Percentiles rank a stretch among this genome's conserved stretches.
Evolutionary conservation across 129 eudicot species (phyloP).

Genomic region (Artemisia argyi): DNA sequence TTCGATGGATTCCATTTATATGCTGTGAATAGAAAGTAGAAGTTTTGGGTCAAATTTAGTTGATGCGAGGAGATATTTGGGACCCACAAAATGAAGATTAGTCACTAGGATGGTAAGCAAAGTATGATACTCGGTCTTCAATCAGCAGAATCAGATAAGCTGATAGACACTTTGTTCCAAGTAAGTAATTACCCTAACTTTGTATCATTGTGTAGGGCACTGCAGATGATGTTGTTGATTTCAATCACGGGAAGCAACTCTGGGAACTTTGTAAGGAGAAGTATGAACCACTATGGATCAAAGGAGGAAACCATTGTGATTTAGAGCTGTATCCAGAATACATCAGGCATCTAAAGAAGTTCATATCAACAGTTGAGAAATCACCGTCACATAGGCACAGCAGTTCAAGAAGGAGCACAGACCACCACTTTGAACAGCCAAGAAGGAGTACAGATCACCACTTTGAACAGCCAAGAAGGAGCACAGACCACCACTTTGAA

Average conservation of each 20-base stretch:
- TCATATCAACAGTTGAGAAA: conserved; percentile 69
- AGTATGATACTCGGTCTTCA: neutral
- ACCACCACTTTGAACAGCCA: conserved; percentile 63
- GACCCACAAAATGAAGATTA: neutral
- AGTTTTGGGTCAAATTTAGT: neutral
- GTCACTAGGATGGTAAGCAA: no score
- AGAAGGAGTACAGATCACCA: conserved; percentile 65
- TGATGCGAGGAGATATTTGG: neutral
- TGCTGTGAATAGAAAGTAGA: neutral
- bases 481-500: conserved; percentile 63
- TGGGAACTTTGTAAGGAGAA: conserved; percentile 93
- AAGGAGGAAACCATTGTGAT: conserved; percentile 90
- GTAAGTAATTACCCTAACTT: neutral
- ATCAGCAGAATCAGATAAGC: neutral
- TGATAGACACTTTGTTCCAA: neutral
- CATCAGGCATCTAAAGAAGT: conserved; percentile 75
- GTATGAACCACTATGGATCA: conserved; percentile 90
- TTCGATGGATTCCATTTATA: neutral
- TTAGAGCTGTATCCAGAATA: conserved; percentile 85
- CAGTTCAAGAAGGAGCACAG: conserved; percentile 61
- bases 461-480: conserved; percentile 65
- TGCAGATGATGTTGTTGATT: conserved; percentile 84
- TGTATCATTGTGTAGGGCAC: conserved; percentile 60
- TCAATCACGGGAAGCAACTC: conserved; percentile 81
- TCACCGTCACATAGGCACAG: conserved; percentile 62